These are phyloP conservation scores for Candida insectalens DNA, from an alignment of 805 yeast genomes.

Conservation along the genomic window DNA sequence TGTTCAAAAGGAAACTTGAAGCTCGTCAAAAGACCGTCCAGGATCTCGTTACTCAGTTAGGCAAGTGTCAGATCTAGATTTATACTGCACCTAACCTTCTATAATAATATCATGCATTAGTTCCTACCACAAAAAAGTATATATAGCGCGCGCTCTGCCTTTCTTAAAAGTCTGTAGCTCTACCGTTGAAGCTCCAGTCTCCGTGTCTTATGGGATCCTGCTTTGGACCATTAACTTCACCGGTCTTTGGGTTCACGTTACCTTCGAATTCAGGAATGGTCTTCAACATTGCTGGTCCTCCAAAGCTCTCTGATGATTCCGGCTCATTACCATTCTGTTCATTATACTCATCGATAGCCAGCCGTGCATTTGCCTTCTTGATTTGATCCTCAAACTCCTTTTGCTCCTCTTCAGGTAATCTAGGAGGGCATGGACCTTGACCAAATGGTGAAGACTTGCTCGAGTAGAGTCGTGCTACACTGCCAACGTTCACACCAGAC, in stretches of 20 bases:
- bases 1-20: conserved; percentile 13
- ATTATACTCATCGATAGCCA: conserved; percentile 69
- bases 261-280: conserved; percentile 95
- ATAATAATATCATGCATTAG: too few relatives aligned
- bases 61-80: too few relatives aligned
- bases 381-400: conserved; percentile 88
- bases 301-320: not conserved
- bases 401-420: conserved; percentile 70
- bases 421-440: conserved; percentile 48
- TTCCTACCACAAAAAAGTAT: too few relatives aligned
- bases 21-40: conserved; percentile 7
- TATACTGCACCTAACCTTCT: too few relatives aligned
- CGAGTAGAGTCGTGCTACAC: conserved; percentile 5
- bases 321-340: conserved; percentile 14
- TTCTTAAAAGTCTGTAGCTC: conserved; percentile 85
- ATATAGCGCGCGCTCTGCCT: not conserved
- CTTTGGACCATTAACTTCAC: conserved; percentile 95
- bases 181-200: conserved; percentile 91
- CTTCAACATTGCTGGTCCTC: conserved; percentile 37
- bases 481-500: too few relatives aligned
- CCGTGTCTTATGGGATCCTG: conserved; percentile 84
- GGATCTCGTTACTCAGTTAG: conserved; percentile 4
- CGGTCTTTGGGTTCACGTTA: conserved; percentile 84
- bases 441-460: conserved; percentile 7
- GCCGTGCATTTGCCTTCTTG: conserved; percentile 68